Conservation (phyloP, 257 asterid genomes). For the Gentiana macrophylla region DNA sequence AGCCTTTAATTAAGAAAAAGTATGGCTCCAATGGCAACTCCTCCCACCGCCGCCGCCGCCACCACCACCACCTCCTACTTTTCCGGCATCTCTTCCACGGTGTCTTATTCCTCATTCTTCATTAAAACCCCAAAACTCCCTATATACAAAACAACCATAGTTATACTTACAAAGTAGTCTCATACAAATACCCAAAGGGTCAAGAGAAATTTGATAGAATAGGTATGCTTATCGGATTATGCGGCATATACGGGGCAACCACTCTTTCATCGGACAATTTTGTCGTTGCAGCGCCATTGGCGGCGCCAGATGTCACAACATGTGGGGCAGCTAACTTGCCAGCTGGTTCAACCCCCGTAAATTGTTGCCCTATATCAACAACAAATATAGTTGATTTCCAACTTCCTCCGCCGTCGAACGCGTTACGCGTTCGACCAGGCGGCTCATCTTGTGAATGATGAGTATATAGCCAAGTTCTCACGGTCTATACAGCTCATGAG, state of each 20-base stretch:
- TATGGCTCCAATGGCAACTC: too few species aligned
- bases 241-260: slow-evolving; percentile 59
- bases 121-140: too few species aligned
- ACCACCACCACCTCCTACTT: too few species aligned
- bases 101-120: too few species aligned
- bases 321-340: slow-evolving; percentile 78
- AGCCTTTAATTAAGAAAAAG: too few species aligned
- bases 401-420: slow-evolving; percentile 27
- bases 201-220: slow-evolving; percentile 32
- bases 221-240: slow-evolving; percentile 43
- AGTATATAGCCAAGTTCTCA: slow-evolving; percentile 43
- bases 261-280: slow-evolving; percentile 32
- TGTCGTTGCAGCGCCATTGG: slow-evolving; percentile 45
- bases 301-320: slow-evolving; percentile 55
- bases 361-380: slow-evolving; percentile 63
- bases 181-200: too few species aligned
- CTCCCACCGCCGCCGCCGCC: too few species aligned
- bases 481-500: slow-evolving; percentile 53
- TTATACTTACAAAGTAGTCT: too few species aligned
- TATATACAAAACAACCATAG: too few species aligned
- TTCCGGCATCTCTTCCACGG: too few species aligned
- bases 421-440: slow-evolving; percentile 54
- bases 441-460: slow-evolving; percentile 48
- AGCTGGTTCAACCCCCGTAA: slow-evolving; percentile 34
- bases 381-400: slow-evolving; percentile 34